Base-by-base conservation (phyloP, 1,284 basidiomycete genomes). In the Cryptococcus amylolentus region DNA sequence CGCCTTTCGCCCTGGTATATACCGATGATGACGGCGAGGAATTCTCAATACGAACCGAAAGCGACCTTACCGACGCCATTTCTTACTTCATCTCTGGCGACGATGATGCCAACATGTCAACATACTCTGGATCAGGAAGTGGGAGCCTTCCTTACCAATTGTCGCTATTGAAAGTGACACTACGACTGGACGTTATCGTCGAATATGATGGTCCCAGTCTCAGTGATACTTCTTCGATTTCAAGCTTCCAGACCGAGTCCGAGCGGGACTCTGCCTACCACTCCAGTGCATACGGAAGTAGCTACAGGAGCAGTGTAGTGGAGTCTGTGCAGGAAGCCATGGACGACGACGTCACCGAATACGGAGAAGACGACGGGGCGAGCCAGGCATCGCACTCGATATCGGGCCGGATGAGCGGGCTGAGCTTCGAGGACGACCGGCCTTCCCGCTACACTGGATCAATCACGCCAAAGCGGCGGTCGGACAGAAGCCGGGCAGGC, bases 201-300 rank as follows among this genome's bases (percentile, higher is more conserved):
- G 90, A 92, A 62, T 92, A 91, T 66, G 91, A 94, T 69, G 89
- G 90, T 0, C 90, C 88, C n/a, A 89, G 87, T 72, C 80, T 94
- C 55, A 91, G 88, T 14, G 91, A 94, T 66, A 89, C 89, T 1
- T 86, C 84, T 7, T 91, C 89, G 12, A 79, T 92, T 13, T 83
- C 83, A 4, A 73, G 66, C 42, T 71, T 70, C 44, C 44, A 65
- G 49, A 73, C 65, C 56, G 59, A 52, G 31, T 57, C 50, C 5
- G 50, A 50, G 18, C n/a, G 43, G 31, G 62, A 65, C 35, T 49
- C 52, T 5, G 37, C 48, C 41, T 62, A 64, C 43, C 48, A 55
- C 37, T 52, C 55, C 16, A 65, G 65, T 47, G 55, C 55, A 5
- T 63, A 58, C 35, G 54, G 40, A 27, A 49, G 57, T 16, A 63